Base-by-base conservation (phyloP, 805 yeast species). In the Zygosaccharomyces gambellarensis region DNA sequence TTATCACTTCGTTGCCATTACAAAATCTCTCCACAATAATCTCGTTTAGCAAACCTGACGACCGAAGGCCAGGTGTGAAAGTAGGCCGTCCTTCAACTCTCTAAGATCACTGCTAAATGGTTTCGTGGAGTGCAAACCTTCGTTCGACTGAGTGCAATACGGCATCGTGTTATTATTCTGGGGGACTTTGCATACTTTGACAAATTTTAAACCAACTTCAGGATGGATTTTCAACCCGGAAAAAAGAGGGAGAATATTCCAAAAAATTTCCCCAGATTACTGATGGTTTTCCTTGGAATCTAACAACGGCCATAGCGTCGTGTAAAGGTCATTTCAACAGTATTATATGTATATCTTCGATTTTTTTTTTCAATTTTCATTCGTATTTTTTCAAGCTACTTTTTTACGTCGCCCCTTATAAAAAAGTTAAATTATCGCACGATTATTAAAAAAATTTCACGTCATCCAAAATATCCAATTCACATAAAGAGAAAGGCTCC, bases 351-450 rank as follows among this genome's bases (percentile, higher is more conserved):
- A 17, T 8, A 14, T 9, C 14, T 34, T 34, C 14, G 14, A 5
- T 34, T 3, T 10, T 14, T 14, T 34, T 34, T 14, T 14, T 32
- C n/a, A n/a, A 32, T 21, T 5, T 34, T 17, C 22, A 21, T 10
- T 34, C 38, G 38, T 34, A 34, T 34, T 34, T 30, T 34, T 21
- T 17, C 38, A 34, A 21, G 12, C 19, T 17, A 34, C 19, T 34
- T 34, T 31, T 34, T 34, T 34, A 14, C 38, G 6, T 34, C 38
- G 36, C 45, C 45, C 45, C 45, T 42, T 42, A 19, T 30, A 31
- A 42, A 29, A 28, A 22, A 30, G 45, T 42, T 34, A 42, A 42
- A 30, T 42, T 42, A 36, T 42, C 45, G 45, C 45, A 42, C 17
- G 45, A 34, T 30, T 19, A 30, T 29, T 30, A 30, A 42, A 42